Evolutionary conservation across 345 rosid genomes (phyloP).

Genomic region (Trapa bicornis): DNA sequence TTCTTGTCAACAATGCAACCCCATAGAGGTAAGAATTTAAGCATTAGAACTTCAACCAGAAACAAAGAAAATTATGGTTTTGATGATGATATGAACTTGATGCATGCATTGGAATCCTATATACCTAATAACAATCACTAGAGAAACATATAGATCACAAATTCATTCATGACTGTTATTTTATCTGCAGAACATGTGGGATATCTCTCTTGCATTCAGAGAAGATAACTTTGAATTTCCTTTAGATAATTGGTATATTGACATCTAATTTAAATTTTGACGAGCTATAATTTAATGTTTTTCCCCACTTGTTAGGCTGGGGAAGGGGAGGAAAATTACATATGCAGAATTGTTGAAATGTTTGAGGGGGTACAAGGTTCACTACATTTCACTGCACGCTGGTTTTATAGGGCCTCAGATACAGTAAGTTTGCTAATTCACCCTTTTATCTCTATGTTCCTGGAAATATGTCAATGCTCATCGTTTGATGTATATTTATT

Average conservation of each 20-base stretch:
- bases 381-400: constrained; percentile 45
- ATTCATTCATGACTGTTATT: no score
- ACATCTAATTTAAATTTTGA: not conserved
- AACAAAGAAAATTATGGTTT: no score
- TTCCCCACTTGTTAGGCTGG: constrained; percentile 27
- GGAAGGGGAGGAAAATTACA: constrained; percentile 28
- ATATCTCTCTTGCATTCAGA: no score
- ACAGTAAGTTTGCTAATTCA: constrained; percentile 37
- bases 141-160: no score
- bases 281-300: not conserved
- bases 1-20: not conserved
- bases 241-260: no score
- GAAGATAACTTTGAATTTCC: no score
- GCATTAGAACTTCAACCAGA: no score
- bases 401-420: constrained; percentile 65
- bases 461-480: not conserved
- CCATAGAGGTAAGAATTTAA: not conserved
- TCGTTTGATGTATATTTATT: not conserved
- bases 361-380: constrained; percentile 39
- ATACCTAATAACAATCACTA: no score
- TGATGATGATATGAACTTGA: not conserved
- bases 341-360: constrained; percentile 51
- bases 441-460: not conserved
- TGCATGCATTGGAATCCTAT: not conserved
- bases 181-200: no score